Base-by-base conservation (phyloP, 768 basidiomycete species). In the Candolleomyces eurysporus region DNA sequence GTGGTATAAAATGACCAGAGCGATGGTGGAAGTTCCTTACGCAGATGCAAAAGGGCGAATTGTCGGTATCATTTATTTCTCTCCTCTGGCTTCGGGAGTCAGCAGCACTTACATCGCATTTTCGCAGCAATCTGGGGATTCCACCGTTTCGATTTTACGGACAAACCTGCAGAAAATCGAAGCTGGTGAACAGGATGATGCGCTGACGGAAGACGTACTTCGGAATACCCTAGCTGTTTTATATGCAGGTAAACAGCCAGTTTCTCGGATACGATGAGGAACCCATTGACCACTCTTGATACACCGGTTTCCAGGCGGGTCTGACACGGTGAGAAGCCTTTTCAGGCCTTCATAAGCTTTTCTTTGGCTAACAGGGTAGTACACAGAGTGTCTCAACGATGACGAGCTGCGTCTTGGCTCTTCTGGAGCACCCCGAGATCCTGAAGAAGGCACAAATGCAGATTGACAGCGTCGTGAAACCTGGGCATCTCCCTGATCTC, bases 1-100 rank as follows among this genome's bases (percentile, higher is more conserved):
- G 62, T 82, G 79, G 76, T 70, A 68, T 3, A 67, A 64, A 51
- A 64, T 70, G 13, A 65, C 73, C 19, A 62, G 70, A 14, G 64
- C 67, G 48, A 76, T 72, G 75, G 67, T 66, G 57, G 72, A 79
- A 7, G 60, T 67, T 13, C 79, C 79, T 0, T 81, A 73, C 52
- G 61, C 59, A 5, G 66, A 68, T n/a, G 70, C 73, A 1, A 75
- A 75, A 56, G 40, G 55, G 11, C 46, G 64, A 13, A 63, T 79
- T 58, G 79, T 79, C 21, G 19, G 53, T 51, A 75, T 63, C 26
- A 26, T 26, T 26, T 26, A 26, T 26, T 26, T 4, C 4, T 26
- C 26, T 4, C 26, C 4, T 26, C 26, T 26, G 2, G 22, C 45
- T 31, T 19, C 51, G 26, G 26, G 26, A 26, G 26, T 26, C 26